Evolutionary conservation across 2,329 filamentous ascomycete species (phyloP), one percentile per base, ranked within the genome.

Genomic region (Trematosphaeria pertusa): DNA sequence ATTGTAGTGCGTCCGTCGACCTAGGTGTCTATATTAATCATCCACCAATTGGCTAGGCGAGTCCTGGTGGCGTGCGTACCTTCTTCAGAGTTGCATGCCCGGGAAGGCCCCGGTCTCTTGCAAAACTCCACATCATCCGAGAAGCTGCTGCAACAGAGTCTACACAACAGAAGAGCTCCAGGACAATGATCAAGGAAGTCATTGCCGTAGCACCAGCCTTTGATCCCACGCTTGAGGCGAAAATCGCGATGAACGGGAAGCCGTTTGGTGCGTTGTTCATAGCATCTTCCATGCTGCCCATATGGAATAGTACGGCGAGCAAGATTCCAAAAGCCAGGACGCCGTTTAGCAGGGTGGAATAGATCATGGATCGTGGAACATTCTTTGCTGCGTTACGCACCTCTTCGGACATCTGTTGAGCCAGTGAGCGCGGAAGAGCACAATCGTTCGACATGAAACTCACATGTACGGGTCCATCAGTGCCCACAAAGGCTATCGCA

Each of bases 161-260:
- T 31, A 67, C 50, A 7, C 55, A 60, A n/a, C 59, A 56, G 24
- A 12, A 56, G 57, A 71, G 58, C 14, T 58, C 48, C 48, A 65
- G 61, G 32, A 58, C 44, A 3, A 43, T 3, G 10, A 45, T 19
- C 4, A 45, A 10, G 3, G 34, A 17, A 3, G 35, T 67, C 62
- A 81, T 75, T 8, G 73, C 69, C 12, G 72, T 75, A 4, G 77
- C 72, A 2, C 72, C 73, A 11, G 19, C 37, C 11, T 5, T 31
- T 12, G 54, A 56, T 3, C 19, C 14, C 5, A 43, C 45, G n/a
- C 39, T 46, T 2, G 34, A 18, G 5, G n/a, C 17, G 49, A 81
- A 77, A 32, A 78, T 33, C n/a, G 80, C 77, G 0, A 79, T 77
- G 33, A 37, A 54, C 5, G 51, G 53, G 6, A 49, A 54, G 12